Base-by-base conservation (phyloP, 1,284 basidiomycete genomes). In the Pseudozyma pruni region DNA sequence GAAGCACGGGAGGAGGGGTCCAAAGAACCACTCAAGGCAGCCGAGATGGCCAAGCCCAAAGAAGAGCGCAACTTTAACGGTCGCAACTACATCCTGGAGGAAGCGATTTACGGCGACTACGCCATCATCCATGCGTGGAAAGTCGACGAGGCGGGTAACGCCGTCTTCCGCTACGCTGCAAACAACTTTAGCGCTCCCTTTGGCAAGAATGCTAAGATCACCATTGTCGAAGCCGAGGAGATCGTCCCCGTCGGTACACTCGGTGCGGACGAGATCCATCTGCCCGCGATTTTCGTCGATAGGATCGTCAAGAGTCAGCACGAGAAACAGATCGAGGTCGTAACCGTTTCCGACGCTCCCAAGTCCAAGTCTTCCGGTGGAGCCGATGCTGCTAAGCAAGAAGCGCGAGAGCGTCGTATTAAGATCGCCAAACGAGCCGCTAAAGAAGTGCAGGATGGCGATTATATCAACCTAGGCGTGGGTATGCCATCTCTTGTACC, bases 91-190 rank as follows among this genome's bases (percentile, higher is more conserved):
- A 86, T 98, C 35, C 86, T 97, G 76, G 94, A 98, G 84, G 89
- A 91, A 22, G 89, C 92, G 8, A 89, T 97, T 76, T 85, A 88
- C 37, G 93, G 91, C 25, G 92, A 94, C 83, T 89, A 93, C 51
- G 94, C 94, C 22, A 90, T 98, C 81, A 85, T 98, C 42, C 87
- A 90, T 58, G 95, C 93, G 8, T 96, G 93, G 93, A 97, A 96
- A 84, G 94, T 90, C 13, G 95, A 98, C 81, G 92, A 93, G 81
- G 80, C 81, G 42, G 84, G 84, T 19, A 85, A 85, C 70, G 83
- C 83, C 50, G 62, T 83, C 4, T 85, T 85, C 81, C 66, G 83
- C 20, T 73, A 71, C 43, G 75, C 79, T 14, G 79, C 79, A 37
- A 68, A 71, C 60, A 81, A 81, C 70, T 81, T 80, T 22, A 63